A percentile compares a stretch with the other conserved stretches of the same genome.
phyloP scores from a whole-genome alignment of 768 basidiomycete species.

The Leccinellum luteum region DNA sequence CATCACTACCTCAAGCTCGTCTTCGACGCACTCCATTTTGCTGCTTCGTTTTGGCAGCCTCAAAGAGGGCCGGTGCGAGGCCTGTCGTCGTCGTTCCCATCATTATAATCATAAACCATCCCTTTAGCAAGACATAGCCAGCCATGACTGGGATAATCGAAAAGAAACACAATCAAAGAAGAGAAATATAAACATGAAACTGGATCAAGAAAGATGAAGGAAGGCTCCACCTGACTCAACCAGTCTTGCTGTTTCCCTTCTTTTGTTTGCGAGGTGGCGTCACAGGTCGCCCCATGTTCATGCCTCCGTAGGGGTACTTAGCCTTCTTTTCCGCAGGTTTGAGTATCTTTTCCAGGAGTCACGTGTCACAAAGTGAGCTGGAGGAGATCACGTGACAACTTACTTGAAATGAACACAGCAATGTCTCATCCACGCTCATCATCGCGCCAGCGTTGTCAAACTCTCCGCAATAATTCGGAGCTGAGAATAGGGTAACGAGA shows the following conservation, averaged over 20 bases:
- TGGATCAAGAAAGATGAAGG: conserved; percentile 28
- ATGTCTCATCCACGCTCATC: conserved; percentile 99
- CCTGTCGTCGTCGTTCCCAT: conserved; percentile 19
- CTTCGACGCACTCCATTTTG: conserved; percentile 14
- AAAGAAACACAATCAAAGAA: conserved; percentile 25
- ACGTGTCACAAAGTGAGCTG: background rate
- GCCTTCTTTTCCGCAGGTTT: conserved; percentile 99
- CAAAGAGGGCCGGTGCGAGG: conserved; percentile 10
- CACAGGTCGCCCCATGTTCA: conserved; percentile 84
- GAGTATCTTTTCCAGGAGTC: conserved; percentile 62
- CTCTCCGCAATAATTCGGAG: conserved; percentile 93
- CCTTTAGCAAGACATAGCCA: conserved; percentile 30
- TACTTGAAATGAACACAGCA: conserved; percentile 98
- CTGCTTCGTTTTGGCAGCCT: conserved; percentile 13
- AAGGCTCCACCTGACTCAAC: conserved; percentile 31
- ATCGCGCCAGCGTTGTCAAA: conserved; percentile 99
- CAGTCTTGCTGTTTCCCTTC: conserved; percentile 88
- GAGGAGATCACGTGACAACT: conserved; percentile 21
- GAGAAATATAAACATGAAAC: conserved; percentile 30
- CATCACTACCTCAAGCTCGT: conserved; percentile 17
- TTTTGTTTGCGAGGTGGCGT: conserved; percentile 97
- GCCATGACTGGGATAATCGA: conserved; percentile 23
- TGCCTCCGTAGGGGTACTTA: conserved; percentile 86
- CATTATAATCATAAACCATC: conserved; percentile 18
- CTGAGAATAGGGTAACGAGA: conserved; percentile 94